These are phyloP conservation scores for Torulaspora quercuum DNA, from an alignment of 805 yeast species.

Conservation along the genomic window DNA sequence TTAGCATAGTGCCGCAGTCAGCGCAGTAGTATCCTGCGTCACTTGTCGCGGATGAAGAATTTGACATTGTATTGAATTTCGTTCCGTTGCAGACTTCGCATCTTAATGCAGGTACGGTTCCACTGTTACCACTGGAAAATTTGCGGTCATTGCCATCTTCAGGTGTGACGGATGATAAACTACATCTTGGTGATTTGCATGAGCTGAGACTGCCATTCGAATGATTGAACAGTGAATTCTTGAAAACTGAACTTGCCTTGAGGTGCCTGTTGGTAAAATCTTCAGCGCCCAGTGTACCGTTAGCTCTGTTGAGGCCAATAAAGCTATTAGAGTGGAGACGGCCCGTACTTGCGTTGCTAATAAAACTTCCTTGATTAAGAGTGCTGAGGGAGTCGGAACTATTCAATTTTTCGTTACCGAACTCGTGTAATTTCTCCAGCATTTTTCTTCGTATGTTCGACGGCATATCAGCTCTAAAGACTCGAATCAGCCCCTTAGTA, in stretches of 20 bases:
- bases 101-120: conserved; percentile 8
- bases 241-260: conserved; percentile 21
- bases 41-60: conserved; percentile 10
- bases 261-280: conserved; percentile 5
- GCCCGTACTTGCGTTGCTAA: not conserved
- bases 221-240: conserved; percentile 16
- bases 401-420: conserved; percentile 4
- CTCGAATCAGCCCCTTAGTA: conserved; percentile 64
- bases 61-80: conserved; percentile 18
- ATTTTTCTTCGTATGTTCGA: conserved; percentile 42
- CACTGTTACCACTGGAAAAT: conserved; percentile 7
- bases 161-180: conserved; percentile 9
- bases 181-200: conserved; percentile 13
- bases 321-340: not conserved
- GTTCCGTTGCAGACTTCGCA: conserved; percentile 33
- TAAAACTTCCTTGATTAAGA: not conserved
- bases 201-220: conserved; percentile 20
- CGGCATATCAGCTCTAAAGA: conserved; percentile 78
- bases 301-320: conserved; percentile 1
- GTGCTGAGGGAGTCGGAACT: conserved; percentile 11
- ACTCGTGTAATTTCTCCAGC: conserved; percentile 21
- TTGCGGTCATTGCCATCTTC: conserved; percentile 6
- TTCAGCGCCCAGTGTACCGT: not conserved
- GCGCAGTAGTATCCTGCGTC: conserved; percentile 24
- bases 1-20: conserved; percentile 32